These are phyloP conservation scores for Euphorbia pulcherrima DNA, from an alignment of 345 rosid species.

Conservation along the genomic window DNA sequence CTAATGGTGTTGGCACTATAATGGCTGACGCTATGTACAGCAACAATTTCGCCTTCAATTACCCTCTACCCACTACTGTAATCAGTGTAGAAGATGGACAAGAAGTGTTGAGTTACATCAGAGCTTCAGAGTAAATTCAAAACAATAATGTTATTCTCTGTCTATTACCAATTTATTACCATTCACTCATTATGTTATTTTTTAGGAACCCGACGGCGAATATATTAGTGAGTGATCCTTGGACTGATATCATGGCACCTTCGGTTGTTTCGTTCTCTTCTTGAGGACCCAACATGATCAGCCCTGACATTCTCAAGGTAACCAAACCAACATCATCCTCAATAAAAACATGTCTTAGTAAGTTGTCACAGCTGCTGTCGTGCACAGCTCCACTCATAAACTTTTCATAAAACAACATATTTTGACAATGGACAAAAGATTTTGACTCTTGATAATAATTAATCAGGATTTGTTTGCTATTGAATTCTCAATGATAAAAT, in stretches of 20 bases:
- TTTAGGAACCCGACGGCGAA: slow-evolving; percentile 28
- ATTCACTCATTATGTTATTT: background rate
- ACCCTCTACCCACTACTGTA: slow-evolving; percentile 31
- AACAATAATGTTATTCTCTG: background rate
- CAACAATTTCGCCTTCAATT: slow-evolving; percentile 26
- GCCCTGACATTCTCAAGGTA: slow-evolving; percentile 32
- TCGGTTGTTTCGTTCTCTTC: slow-evolving; percentile 23
- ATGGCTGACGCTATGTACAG: slow-evolving; percentile 16
- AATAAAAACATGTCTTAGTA: too few species aligned
- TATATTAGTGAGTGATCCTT: slow-evolving; percentile 12
- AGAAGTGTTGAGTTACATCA: slow-evolving; percentile 19
- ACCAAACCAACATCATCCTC: too few species aligned
- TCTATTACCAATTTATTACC: too few species aligned
- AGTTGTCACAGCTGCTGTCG: too few species aligned
- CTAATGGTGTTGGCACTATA: slow-evolving; percentile 28
- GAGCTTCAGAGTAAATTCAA: slow-evolving; percentile 16
- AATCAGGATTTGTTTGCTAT: too few species aligned
- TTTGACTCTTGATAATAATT: too few species aligned
- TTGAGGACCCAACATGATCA: slow-evolving; percentile 22
- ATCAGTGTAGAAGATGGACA: slow-evolving; percentile 25
- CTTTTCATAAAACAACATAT: too few species aligned
- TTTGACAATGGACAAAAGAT: too few species aligned
- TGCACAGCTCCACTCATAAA: too few species aligned
- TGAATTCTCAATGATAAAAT: too few species aligned
- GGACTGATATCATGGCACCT: slow-evolving; percentile 24